Base-by-base conservation (phyloP, 306 rosid genomes). In the Quercus mongolica region DNA sequence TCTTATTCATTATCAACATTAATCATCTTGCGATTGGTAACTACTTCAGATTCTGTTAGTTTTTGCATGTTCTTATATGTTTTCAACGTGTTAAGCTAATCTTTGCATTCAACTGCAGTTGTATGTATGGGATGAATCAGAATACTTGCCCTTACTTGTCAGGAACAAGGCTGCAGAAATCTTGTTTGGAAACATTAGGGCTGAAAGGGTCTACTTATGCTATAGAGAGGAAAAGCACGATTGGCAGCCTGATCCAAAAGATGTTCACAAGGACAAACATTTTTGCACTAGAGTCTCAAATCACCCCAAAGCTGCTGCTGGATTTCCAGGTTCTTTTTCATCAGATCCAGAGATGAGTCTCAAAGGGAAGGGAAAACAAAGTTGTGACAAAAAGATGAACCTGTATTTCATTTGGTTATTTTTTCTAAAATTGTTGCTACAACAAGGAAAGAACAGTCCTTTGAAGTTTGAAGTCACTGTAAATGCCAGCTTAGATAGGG, bases 131-230 rank as follows among this genome's bases (percentile, higher is more conserved):
- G 97, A 94, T 38, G 92, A 88, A 73, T 89, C 93, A 7, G 90
- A 88, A 57, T 88, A 83, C 76, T 74, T 90, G 68, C 93, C 93
- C 2, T 71, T 90, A 78, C 90, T 92, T 0, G 92, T 94, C 56
- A 91, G 69, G 87, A 91, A 92, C 85, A 89, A 70, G 77, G 97
- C 91, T 0, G 97, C 97, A 44, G 97, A 91, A 71, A 83, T 91
- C 73, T 86, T 94, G 89, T 94, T 92, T 79, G 97, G 94, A 56
- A 94, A 91, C 83, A 81, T 92, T 78, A 89, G 80, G 83, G 98
- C 97, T 30, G 93, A 89, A 73, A 84, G 84, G 54, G 91, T 92
- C 11, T 83, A 81, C 76, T 86, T 76, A 0, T 71, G 88, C 80
- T 87, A 86, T 52, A 87, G 64, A 80, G 86, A 71, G 56, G 87